These are phyloP conservation scores for Blastocystis sp. DNA, from an alignment of 352 stramenopile genomes.

Conservation along the genomic window DNA sequence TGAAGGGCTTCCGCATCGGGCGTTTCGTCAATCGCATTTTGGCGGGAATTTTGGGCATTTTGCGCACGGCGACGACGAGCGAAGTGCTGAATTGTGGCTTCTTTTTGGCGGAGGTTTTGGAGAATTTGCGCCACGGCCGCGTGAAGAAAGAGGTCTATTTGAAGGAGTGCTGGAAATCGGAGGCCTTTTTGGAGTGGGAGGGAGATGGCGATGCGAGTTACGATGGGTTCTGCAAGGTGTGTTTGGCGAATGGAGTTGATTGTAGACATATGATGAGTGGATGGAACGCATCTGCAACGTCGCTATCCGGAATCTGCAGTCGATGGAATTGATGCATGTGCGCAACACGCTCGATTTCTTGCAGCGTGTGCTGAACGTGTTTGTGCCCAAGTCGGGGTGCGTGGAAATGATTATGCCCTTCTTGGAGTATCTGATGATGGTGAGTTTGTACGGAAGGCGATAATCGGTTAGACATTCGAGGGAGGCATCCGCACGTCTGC, in stretches of 20 bases:
- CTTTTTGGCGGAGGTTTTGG: constrained; percentile 24
- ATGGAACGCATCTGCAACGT: constrained; percentile 32
- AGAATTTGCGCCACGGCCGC: not conserved
- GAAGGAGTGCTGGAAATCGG: not conserved
- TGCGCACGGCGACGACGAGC: not conserved
- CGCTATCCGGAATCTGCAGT: constrained; percentile 11
- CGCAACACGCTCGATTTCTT: constrained; percentile 45
- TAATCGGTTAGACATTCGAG: not conserved
- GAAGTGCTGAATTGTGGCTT: not conserved
- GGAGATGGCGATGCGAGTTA: not conserved
- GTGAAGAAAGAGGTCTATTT: not conserved
- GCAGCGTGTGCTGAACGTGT: constrained; percentile 18
- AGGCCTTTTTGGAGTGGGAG: not conserved
- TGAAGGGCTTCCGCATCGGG: not conserved
- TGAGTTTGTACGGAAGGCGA: not conserved
- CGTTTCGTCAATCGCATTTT: not conserved
- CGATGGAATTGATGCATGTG: constrained; percentile 11
- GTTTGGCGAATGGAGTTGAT: not conserved
- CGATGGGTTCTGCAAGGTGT: constrained; percentile 7
- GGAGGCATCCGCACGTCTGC: constrained; percentile 15
- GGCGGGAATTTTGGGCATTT: not conserved
- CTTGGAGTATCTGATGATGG: constrained; percentile 45
- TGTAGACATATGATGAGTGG: constrained; percentile 36
- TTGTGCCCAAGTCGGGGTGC: not conserved
- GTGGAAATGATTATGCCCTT: not conserved